phyloP scores from a whole-genome alignment of 805 yeast genomes.

The Metschnikowia vanudenii region DNA sequence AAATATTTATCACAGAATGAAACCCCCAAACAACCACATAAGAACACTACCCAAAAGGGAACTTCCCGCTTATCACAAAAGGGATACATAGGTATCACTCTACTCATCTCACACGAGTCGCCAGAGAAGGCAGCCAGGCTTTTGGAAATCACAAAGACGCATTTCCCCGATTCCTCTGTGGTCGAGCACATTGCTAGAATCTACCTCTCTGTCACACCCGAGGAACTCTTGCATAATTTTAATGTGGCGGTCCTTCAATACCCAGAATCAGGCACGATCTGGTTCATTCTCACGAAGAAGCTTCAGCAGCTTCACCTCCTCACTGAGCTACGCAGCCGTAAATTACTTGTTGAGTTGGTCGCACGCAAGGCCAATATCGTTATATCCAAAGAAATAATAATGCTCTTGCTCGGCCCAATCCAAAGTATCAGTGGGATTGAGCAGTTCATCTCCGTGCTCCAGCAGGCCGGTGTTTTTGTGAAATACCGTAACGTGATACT shows the following conservation, averaged over 20 bases:
- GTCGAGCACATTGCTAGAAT: conserved; percentile 27
- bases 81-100: conserved; percentile 39
- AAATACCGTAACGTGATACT: conserved; percentile 23
- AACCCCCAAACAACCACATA: no score
- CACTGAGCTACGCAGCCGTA: conserved; percentile 27
- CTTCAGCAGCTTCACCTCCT: conserved; percentile 33
- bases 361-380: conserved; percentile 21
- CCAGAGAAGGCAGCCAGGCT: conserved; percentile 27
- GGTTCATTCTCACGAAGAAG: conserved; percentile 37
- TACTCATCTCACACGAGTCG: conserved; percentile 28
- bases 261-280: conserved; percentile 28
- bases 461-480: conserved; percentile 12
- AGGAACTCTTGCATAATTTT: conserved; percentile 35
- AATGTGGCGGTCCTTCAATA: conserved; percentile 27
- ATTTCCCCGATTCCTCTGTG: conserved; percentile 25
- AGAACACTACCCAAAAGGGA: no score
- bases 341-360: conserved; percentile 27
- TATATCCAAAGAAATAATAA: conserved; percentile 35
- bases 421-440: conserved; percentile 25
- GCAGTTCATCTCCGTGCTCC: conserved; percentile 18
- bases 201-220: conserved; percentile 32
- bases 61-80: conserved; percentile 21
- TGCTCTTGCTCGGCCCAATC: conserved; percentile 31
- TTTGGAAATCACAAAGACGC: conserved; percentile 27
- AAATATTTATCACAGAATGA: no score